Evolutionary conservation across 1,284 basidiomycete species (phyloP), one percentile per base, ranked within the genome.

Genomic region (Boletus smithii): DNA sequence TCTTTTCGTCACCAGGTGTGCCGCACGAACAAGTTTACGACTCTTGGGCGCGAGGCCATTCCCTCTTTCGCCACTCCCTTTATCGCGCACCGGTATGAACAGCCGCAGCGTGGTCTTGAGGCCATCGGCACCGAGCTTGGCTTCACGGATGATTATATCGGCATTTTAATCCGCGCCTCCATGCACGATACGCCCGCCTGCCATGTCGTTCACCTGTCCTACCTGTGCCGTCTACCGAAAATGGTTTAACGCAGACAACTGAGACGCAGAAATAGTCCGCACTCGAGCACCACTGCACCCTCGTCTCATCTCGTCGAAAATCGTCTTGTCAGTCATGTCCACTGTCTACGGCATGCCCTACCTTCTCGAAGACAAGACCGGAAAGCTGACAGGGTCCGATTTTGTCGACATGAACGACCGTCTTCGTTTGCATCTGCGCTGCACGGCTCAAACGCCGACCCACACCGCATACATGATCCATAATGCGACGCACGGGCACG

Each of bases 341-440:
- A 73, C 74, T 16, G 67, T 65, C 50, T 79, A 75, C 53, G 77
- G 76, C 47, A 68, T 83, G 58, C 76, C 80, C 30, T 77, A 69
- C 61, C 75, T 84, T 57, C 77, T 85, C 51, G 80, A 83, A 59
- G 83, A 85, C 68, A 75, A 70, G 48, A 75, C 74, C 7, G 81
- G 80, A 8, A 64, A 61, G 33, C 62, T 81, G 39, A 67, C 69
- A 8, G 77, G 73, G 31, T 76, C 79, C 5, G 75, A 80, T 26
- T 85, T 80, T 59, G 58, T 73, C 43, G 83, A 86, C 63, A 69
- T 83, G 55, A 70, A 85, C 62, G 79, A 79, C 43, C 79, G 83
- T 27, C 72, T 83, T 60, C 69, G 68, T 33, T 67, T 83, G 52
- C 62, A 60, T 46, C 66, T 81, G 48, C 72, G 74, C 31, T 72